A percentile compares a stretch with the other conserved stretches of the same genome.
These are phyloP conservation scores for Rhizopogon rudus DNA, from an alignment of 768 basidiomycete species.

Conservation along the genomic window DNA sequence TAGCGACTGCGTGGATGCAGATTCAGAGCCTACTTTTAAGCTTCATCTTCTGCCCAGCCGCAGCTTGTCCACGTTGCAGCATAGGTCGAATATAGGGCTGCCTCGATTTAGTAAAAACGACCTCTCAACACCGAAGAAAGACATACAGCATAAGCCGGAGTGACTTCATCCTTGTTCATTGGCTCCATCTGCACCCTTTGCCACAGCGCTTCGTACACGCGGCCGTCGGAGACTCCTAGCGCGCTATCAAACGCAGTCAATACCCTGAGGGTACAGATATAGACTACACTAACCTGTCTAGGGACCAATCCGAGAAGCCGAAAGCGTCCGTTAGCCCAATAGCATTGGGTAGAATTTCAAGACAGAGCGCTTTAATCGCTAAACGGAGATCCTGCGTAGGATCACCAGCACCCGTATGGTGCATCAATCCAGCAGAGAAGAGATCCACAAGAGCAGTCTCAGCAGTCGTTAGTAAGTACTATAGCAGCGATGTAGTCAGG, in stretches of 20 bases:
- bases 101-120: neutral
- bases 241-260: slow-evolving; percentile 34
- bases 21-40: neutral
- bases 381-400: slow-evolving; percentile 45
- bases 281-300: slow-evolving; percentile 49
- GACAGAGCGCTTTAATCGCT: slow-evolving; percentile 44
- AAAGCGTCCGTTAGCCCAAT: slow-evolving; percentile 72
- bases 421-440: slow-evolving; percentile 48
- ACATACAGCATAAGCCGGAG: slow-evolving; percentile 52
- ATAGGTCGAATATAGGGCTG: slow-evolving; percentile 49
- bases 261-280: neutral
- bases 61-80: slow-evolving; percentile 40
- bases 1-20: no score
- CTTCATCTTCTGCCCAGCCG: slow-evolving; percentile 14
- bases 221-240: slow-evolving; percentile 58
- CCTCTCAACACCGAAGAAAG: neutral
- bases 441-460: slow-evolving; percentile 56
- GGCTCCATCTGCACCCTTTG: slow-evolving; percentile 53
- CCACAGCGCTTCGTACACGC: slow-evolving; percentile 65
- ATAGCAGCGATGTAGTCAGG: neutral
- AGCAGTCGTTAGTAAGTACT: slow-evolving; percentile 59
- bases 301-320: slow-evolving; percentile 70
- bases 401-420: slow-evolving; percentile 27
- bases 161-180: slow-evolving; percentile 46
- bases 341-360: slow-evolving; percentile 53